These are phyloP conservation scores for Phyllosticta ampelicida DNA, from an alignment of 2,329 filamentous ascomycete genomes.

Conservation along the genomic window DNA sequence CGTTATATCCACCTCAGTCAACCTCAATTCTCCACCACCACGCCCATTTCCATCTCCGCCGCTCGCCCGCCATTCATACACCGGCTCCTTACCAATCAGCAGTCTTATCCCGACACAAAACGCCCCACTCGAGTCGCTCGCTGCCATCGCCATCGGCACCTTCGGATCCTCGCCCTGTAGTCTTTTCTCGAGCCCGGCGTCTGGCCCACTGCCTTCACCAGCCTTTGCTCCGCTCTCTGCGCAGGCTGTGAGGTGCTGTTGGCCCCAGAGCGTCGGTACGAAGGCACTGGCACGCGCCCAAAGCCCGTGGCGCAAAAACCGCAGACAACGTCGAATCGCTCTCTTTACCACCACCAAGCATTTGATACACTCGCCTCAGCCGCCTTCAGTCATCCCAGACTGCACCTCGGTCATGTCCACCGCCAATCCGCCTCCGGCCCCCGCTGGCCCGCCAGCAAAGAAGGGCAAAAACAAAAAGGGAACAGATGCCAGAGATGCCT, in stretches of 20 bases:
- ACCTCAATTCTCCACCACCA: background rate
- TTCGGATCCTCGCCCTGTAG: background rate
- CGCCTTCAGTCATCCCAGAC: background rate
- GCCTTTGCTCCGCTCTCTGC: background rate
- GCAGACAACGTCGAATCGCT: conserved; percentile 19
- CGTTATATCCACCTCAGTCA: background rate
- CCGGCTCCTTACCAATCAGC: background rate
- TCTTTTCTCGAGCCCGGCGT: background rate
- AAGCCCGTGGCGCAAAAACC: conserved; percentile 26
- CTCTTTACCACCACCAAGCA: background rate
- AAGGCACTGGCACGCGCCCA: background rate
- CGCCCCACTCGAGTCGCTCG: background rate
- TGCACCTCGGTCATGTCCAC: background rate
- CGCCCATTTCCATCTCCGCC: background rate
- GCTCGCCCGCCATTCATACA: background rate
- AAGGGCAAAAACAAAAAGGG: conserved; percentile 75
- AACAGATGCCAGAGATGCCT: conserved; percentile 76
- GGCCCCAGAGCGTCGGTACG: background rate
- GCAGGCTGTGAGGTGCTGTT: background rate
- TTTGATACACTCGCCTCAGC: background rate
- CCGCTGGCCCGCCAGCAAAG: conserved; percentile 43
- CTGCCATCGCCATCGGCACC: background rate
- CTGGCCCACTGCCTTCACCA: background rate
- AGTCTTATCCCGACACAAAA: background rate
- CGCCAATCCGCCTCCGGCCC: conserved; percentile 2